These are phyloP conservation scores for Neofusicoccum ribis DNA, from an alignment of 2,329 filamentous ascomycete genomes.

Conservation along the genomic window DNA sequence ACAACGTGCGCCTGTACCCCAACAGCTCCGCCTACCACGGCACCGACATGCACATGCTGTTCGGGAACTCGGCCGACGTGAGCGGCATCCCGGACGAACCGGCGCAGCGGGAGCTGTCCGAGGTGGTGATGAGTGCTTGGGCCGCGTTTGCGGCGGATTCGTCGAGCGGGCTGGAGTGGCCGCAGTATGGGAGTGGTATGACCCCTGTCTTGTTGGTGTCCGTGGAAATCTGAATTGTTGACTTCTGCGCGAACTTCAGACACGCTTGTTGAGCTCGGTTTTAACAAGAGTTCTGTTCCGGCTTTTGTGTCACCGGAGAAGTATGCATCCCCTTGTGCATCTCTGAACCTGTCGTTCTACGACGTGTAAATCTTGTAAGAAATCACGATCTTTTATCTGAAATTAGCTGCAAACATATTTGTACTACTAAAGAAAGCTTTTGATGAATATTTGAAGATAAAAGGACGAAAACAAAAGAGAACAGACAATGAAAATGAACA, in stretches of 20 bases:
- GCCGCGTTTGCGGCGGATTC: slow-evolving; percentile 38
- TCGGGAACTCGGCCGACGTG: slow-evolving; percentile 33
- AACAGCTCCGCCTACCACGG: slow-evolving; percentile 41
- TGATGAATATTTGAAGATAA: no score
- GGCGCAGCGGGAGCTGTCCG: slow-evolving; percentile 31
- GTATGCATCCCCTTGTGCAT: neutral
- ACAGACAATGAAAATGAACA: no score
- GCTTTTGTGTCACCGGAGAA: neutral
- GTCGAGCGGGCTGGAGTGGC: slow-evolving; percentile 34
- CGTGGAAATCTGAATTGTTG: no score
- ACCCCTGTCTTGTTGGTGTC: neutral
- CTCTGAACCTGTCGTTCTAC: neutral
- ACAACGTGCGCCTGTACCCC: slow-evolving; percentile 36
- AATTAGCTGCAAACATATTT: no score
- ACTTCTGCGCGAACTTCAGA: neutral
- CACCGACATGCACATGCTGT: slow-evolving; percentile 37
- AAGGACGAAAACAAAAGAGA: no score
- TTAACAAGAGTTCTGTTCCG: neutral
- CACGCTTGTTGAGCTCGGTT: neutral
- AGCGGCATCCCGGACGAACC: slow-evolving; percentile 26
- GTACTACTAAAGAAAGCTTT: no score
- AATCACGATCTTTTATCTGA: no score
- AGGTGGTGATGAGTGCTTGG: slow-evolving; percentile 37
- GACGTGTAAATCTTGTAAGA: neutral
- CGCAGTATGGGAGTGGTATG: slow-evolving; percentile 25